Base-by-base conservation (phyloP, 1,139 yeast genomes). In the Magnusiomyces paraingens region DNA sequence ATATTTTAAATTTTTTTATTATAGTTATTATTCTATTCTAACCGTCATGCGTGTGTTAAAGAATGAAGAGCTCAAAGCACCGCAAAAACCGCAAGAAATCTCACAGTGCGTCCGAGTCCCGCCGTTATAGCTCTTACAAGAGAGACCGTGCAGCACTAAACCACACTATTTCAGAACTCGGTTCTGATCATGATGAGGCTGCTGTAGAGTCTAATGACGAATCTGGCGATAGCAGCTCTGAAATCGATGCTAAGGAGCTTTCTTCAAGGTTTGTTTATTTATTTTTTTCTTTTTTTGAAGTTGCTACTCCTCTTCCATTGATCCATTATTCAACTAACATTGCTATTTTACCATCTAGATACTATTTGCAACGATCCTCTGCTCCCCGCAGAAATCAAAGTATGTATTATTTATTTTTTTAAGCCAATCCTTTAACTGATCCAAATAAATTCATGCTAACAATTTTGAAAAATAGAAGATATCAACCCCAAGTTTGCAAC, bases 201-300 rank as follows among this genome's bases (percentile, higher is more conserved):
- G 49, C 41, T 32, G 40, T 35, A 2, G 49, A 46, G 20, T 46
- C 49, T 46, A 21, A 21, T 10, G 49, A 46, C 18, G 49, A 46
- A 15, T 46, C 49, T 35, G 49, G 21, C 3, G 49, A 46, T 35
- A 35, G 49, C 29, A 22, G 22, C 36, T 39, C 26, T 35, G 49
- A 46, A 14, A 46, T 46, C 22, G 22, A 32, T 18, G 29, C 17
- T 10, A 21, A 46, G 12, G 49, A 46, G 26, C n/a, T 46, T 12
- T 46, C 49, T 6, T 20, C 36, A 20, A 46, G 41, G 49, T 46
- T 32, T 17, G 49, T 32, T n/a, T 8, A 5, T 10, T 21, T n/a
- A 15, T 5, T 8, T 5, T 8, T 32, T n/a, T 8, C 2, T 10
- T 21, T n/a, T 4, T 5, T 8, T 5, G 2, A 15, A 44, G 32